A percentile compares a stretch with the other conserved stretches of the same genome.
These are phyloP conservation scores for Golovinomyces cichoracearum DNA, from an alignment of 2,329 filamentous ascomycete genomes.

Conservation along the genomic window DNA sequence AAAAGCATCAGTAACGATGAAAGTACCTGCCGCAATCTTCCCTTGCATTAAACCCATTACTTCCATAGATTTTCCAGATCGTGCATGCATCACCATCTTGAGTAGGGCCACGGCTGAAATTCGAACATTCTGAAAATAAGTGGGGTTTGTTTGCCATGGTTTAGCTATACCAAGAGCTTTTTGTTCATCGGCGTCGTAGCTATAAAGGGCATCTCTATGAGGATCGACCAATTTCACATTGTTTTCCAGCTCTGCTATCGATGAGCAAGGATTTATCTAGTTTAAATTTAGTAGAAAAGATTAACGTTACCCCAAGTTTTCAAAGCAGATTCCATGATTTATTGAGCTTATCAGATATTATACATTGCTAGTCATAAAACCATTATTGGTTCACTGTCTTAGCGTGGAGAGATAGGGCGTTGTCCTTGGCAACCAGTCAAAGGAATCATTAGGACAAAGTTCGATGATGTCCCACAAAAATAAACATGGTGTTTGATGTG, in stretches of 20 bases:
- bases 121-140: constrained; percentile 80
- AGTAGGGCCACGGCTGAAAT: constrained; percentile 82
- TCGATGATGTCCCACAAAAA: background rate
- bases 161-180: constrained; percentile 35
- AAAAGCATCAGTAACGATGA: constrained; percentile 86
- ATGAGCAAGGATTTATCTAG: too few species aligned
- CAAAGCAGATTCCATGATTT: constrained; percentile 27
- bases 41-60: constrained; percentile 98
- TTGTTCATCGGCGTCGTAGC: constrained; percentile 45
- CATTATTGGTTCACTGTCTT: too few species aligned
- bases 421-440: background rate
- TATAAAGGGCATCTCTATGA: constrained; percentile 72
- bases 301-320: constrained; percentile 30
- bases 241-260: constrained; percentile 55
- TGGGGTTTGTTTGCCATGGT: constrained; percentile 54
- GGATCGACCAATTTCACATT: constrained; percentile 61
- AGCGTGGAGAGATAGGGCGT: background rate
- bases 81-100: constrained; percentile 98
- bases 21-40: constrained; percentile 59
- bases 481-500: too few species aligned
- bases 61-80: constrained; percentile 76
- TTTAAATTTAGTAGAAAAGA: constrained; percentile 6
- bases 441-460: background rate
- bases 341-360: too few species aligned
- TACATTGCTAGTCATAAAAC: too few species aligned